A percentile compares a stretch with the other conserved stretches of the same genome.
phyloP scores from a whole-genome alignment of 2,329 filamentous ascomycete genomes.

The Clonostachys rosea region DNA sequence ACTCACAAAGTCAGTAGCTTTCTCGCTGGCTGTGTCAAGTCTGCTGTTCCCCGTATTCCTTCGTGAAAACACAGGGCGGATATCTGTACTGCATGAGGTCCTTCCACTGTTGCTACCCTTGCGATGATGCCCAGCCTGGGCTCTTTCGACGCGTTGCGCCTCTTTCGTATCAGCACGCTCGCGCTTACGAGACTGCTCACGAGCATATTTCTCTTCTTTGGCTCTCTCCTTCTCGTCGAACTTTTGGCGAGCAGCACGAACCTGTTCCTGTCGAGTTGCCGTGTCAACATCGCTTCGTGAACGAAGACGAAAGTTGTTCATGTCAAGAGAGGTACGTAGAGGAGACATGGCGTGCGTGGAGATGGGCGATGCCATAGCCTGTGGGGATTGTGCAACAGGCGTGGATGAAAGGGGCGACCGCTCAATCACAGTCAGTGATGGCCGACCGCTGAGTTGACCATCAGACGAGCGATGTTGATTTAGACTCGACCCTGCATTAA shows the following conservation, averaged over 20 bases:
- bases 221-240: slow-evolving; percentile 57
- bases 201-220: slow-evolving; percentile 59
- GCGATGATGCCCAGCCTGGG: not conserved
- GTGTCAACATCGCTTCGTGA: slow-evolving; percentile 57
- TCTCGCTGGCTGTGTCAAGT: slow-evolving; percentile 12
- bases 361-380: slow-evolving; percentile 14
- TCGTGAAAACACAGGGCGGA: slow-evolving; percentile 18
- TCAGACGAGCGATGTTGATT: not conserved
- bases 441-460: not conserved
- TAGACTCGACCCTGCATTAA: not conserved
- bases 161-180: slow-evolving; percentile 56
- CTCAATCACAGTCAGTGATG: slow-evolving; percentile 15
- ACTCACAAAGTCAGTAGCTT: slow-evolving; percentile 39
- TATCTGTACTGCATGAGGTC: slow-evolving; percentile 20
- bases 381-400: slow-evolving; percentile 15
- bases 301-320: slow-evolving; percentile 52
- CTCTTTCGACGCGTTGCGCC: slow-evolving; percentile 33
- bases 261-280: slow-evolving; percentile 47
- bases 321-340: slow-evolving; percentile 54
- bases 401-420: slow-evolving; percentile 26
- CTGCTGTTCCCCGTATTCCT: slow-evolving; percentile 15
- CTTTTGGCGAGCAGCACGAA: slow-evolving; percentile 56
- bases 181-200: slow-evolving; percentile 51
- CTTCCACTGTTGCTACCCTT: slow-evolving; percentile 7
- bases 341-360: slow-evolving; percentile 36